Evolutionary conservation across 768 basidiomycete species (phyloP), one percentile per base, ranked within the genome.

Genomic region (Suillus cothurnatus): DNA sequence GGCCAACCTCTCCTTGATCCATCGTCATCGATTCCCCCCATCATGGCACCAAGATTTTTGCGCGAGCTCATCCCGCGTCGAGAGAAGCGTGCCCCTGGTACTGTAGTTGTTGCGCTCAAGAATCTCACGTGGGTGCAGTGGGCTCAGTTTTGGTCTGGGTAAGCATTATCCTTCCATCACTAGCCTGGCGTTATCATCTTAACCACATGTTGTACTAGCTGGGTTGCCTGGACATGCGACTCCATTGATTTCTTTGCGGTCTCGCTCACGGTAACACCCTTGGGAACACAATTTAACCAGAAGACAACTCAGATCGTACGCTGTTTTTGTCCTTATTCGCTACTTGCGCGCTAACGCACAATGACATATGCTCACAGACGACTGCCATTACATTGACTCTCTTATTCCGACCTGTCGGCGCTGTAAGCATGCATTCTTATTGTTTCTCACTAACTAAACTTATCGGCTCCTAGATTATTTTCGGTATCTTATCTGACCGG

Each of bases 341-440:
- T 57, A 31, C 36, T 23, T 8, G 38, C 47, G 43, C 52, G 57
- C 60, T 66, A 17, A 53, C 43, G 26, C 1, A 8, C 2, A n/a
- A n/a, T n/a, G n/a, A n/a, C n/a, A 8, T 47, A 19, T 12, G 38
- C 6, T 17, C 19, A 26, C 63, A 84, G 84, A 92, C 93, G 57
- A 88, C 89, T 23, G 85, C 93, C 6, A 95, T 99, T 73, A 97
- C 96, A 7, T 82, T 97, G 58, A 97, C 96, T 0, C 82, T 99
- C 1, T 86, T 99, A n/a, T 91, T 98, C 82, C 87, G 96, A 65
- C 91, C 92, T 6, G 79, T 85, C 60, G 92, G 91, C 39, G 91
- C 92, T 49, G 89, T 83, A 47, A 72, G 83, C 69, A 50, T 65
- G n/a, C 47, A 38, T 60, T 31, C 45, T 6, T 5, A 23, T 45